phyloP scores from a whole-genome alignment of 2,329 filamentous ascomycete genomes.

The Hymenotorrendiella dingleyae region DNA sequence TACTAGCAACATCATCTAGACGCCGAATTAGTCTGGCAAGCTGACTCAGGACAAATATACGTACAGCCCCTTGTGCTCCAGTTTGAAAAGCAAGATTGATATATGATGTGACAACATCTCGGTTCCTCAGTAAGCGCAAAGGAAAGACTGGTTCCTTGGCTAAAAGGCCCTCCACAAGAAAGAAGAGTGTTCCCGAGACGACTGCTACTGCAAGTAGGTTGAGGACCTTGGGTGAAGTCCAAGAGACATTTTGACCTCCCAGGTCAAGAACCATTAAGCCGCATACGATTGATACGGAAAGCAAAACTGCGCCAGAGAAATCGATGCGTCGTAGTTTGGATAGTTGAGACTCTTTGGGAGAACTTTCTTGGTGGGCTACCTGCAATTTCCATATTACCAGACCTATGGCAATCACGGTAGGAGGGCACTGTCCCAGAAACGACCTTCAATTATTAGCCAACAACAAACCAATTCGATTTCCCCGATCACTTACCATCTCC shows the following conservation, averaged over 20 bases:
- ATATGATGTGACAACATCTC: slow-evolving; percentile 47
- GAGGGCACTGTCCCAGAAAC: slow-evolving; percentile 51
- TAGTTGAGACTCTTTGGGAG: slow-evolving; percentile 7
- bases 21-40: neutral
- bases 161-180: slow-evolving; percentile 33
- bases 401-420: slow-evolving; percentile 44
- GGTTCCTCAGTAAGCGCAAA: slow-evolving; percentile 45
- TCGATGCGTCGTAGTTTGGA: slow-evolving; percentile 46
- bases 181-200: slow-evolving; percentile 14
- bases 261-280: slow-evolving; percentile 43
- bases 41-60: neutral
- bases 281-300: slow-evolving; percentile 36
- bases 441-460: too few relatives aligned
- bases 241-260: slow-evolving; percentile 38
- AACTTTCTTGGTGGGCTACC: slow-evolving; percentile 15
- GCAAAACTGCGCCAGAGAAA: slow-evolving; percentile 47
- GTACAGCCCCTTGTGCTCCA: slow-evolving; percentile 51
- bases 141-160: slow-evolving; percentile 53
- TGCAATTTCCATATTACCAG: slow-evolving; percentile 30
- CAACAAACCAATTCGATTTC: too few relatives aligned
- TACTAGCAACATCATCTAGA: slow-evolving; percentile 54
- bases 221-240: slow-evolving; percentile 30
- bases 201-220: slow-evolving; percentile 28
- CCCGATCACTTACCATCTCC: slow-evolving; percentile 44
- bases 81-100: slow-evolving; percentile 47